Conservation (phyloP, 192 early-diverging fungal genomes). For the Entomortierella chlamydospora region DNA sequence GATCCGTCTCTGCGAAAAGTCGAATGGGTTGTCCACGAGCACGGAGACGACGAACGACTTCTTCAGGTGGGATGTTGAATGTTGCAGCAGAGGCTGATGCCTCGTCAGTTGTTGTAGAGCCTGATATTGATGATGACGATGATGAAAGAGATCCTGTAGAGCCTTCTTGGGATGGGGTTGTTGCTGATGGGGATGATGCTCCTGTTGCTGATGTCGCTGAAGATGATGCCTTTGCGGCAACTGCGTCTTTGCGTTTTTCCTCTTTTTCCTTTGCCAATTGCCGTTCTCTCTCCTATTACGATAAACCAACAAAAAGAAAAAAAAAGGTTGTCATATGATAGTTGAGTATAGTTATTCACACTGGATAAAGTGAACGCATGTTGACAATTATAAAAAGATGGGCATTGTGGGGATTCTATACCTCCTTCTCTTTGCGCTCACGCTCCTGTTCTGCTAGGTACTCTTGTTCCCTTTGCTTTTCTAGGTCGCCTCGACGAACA, state of each 20-base stretch:
- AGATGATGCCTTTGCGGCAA: conserved; percentile 7
- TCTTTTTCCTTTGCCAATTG: conserved; percentile 21
- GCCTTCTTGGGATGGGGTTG: conserved; percentile 1
- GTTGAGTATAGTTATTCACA: too few species aligned
- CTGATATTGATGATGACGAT: conserved; percentile 10
- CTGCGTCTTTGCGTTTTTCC: conserved; percentile 16
- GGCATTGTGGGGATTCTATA: too few species aligned
- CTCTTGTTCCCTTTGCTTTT: conserved; percentile 68
- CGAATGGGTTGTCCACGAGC: conserved; percentile 90
- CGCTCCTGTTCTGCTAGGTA: conserved; percentile 67
- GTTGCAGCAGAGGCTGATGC: conserved; percentile 26
- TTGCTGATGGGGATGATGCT: conserved; percentile 9
- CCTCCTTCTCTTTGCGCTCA: conserved; percentile 63
- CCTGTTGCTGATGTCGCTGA: conserved; percentile 5
- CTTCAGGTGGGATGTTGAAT: conserved; percentile 75
- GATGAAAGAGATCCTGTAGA: neutral
- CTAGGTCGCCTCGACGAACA: conserved; percentile 84
- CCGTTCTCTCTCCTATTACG: conserved; percentile 21
- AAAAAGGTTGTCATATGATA: conserved; percentile 3
- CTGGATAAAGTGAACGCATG: too few species aligned
- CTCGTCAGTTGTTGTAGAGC: conserved; percentile 17
- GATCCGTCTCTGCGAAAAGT: conserved; percentile 91
- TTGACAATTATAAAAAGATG: too few species aligned
- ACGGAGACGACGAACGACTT: conserved; percentile 84
- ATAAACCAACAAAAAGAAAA: neutral